These are phyloP conservation scores for Strigomonas galati DNA, from an alignment of 208 protist genomes.

Conservation along the genomic window DNA sequence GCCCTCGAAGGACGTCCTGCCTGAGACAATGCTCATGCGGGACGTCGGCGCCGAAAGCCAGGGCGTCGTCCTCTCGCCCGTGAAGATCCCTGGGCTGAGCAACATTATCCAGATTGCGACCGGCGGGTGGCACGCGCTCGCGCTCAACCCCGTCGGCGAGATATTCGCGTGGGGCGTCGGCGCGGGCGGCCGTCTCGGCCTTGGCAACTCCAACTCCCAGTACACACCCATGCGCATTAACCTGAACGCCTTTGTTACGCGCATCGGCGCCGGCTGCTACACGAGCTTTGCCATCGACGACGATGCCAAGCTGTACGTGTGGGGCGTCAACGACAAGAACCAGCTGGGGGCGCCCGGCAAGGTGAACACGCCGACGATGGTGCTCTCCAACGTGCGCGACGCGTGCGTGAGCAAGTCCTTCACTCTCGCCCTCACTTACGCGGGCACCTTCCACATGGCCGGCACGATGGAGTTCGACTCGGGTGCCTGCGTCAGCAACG, in stretches of 20 bases:
- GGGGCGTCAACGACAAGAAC: slow-evolving; percentile 65
- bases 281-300: slow-evolving; percentile 68
- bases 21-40: slow-evolving; percentile 49
- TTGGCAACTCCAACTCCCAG: slow-evolving; percentile 31
- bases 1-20: slow-evolving; percentile 36
- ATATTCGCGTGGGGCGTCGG: slow-evolving; percentile 77
- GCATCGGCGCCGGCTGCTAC: slow-evolving; percentile 72
- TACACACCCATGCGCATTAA: slow-evolving; percentile 46
- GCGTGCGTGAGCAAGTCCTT: slow-evolving; percentile 61
- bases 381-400: slow-evolving; percentile 68
- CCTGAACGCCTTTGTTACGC: slow-evolving; percentile 43
- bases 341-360: slow-evolving; percentile 36
- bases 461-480: slow-evolving; percentile 56
- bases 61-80: slow-evolving; percentile 50
- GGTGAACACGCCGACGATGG: slow-evolving; percentile 35
- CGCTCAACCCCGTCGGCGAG: slow-evolving; percentile 71
- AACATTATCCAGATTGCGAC: slow-evolving; percentile 66
- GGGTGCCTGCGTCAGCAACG: slow-evolving; percentile 29
- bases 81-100: slow-evolving; percentile 39
- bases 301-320: slow-evolving; percentile 59
- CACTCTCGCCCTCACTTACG: slow-evolving; percentile 53
- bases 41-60: slow-evolving; percentile 30
- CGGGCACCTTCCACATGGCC: slow-evolving; percentile 45
- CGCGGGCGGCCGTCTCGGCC: slow-evolving; percentile 53
- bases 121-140: slow-evolving; percentile 70